Conservation (phyloP, 2,329 filamentous ascomycete species). For the Cytospora piceae region DNA sequence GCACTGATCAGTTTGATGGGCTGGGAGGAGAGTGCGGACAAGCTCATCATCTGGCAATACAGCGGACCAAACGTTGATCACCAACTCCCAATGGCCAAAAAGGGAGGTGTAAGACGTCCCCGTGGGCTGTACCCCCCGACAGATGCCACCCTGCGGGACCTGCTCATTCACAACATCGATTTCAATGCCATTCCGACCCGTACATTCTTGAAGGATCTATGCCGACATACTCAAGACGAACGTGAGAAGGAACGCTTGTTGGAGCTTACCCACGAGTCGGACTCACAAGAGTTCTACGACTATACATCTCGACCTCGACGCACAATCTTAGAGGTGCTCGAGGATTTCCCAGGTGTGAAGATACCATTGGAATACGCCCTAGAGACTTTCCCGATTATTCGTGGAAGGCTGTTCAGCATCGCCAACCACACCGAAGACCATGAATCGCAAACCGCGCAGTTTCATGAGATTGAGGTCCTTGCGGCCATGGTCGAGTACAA, state of each 20-base stretch:
- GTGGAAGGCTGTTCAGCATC: slow-evolving; percentile 93
- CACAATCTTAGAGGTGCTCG: slow-evolving; percentile 88
- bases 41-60: slow-evolving; percentile 42
- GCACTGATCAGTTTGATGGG: slow-evolving; percentile 76
- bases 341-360: slow-evolving; percentile 84
- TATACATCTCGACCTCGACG: slow-evolving; percentile 90
- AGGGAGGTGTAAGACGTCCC: slow-evolving; percentile 28
- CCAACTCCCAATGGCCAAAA: neutral
- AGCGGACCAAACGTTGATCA: neutral
- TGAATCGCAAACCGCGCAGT: slow-evolving; percentile 1
- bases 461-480: slow-evolving; percentile 65
- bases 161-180: slow-evolving; percentile 84
- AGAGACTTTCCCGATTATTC: slow-evolving; percentile 77
- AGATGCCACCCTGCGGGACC: slow-evolving; percentile 67
- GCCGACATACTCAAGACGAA: slow-evolving; percentile 71
- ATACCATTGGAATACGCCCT: slow-evolving; percentile 76
- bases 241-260: slow-evolving; percentile 79
- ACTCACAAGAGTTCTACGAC: slow-evolving; percentile 91
- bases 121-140: slow-evolving; percentile 44
- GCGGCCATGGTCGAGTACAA: slow-evolving; percentile 90
- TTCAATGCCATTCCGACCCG: slow-evolving; percentile 87
- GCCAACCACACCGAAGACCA: slow-evolving; percentile 62
- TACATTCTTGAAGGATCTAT: slow-evolving; percentile 79
- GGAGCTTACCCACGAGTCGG: slow-evolving; percentile 80
- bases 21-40: slow-evolving; percentile 76